These are phyloP conservation scores for Eucalyptus erythrocorys DNA, from an alignment of 345 rosid species.

Conservation along the genomic window DNA sequence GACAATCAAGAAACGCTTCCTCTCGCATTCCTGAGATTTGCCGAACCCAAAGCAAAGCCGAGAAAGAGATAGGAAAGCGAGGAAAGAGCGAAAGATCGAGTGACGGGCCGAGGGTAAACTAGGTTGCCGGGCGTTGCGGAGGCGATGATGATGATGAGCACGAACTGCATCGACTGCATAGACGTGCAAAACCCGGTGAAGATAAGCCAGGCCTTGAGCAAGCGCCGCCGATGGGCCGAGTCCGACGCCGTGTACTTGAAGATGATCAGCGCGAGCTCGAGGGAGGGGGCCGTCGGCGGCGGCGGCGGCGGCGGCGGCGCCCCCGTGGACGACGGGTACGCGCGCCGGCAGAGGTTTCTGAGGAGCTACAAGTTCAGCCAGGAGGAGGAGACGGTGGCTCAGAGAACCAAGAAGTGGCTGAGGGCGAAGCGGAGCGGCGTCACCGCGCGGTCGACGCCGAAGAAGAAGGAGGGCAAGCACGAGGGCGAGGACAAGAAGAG, in stretches of 20 bases:
- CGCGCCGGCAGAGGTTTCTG: conserved; percentile 9
- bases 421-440: not conserved
- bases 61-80: not conserved
- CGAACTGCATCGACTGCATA: not conserved
- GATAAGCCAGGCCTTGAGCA: not conserved
- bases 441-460: not conserved
- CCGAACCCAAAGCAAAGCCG: not conserved
- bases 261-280: not conserved
- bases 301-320: not conserved
- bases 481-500: not conserved
- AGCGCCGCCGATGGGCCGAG: conserved; percentile 15
- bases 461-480: not conserved
- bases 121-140: not conserved
- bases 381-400: not conserved
- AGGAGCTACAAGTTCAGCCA: conserved; percentile 19
- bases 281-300: not conserved
- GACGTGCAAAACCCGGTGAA: not conserved
- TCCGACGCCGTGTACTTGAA: conserved; percentile 6
- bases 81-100: not conserved
- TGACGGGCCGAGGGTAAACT: not conserved
- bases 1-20: not conserved
- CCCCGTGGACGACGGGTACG: not conserved
- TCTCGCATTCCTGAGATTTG: not conserved
- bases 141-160: not conserved
- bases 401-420: not conserved